Base-by-base conservation (phyloP, 139 green algal species). In the Mychonastes homosphaera region DNA sequence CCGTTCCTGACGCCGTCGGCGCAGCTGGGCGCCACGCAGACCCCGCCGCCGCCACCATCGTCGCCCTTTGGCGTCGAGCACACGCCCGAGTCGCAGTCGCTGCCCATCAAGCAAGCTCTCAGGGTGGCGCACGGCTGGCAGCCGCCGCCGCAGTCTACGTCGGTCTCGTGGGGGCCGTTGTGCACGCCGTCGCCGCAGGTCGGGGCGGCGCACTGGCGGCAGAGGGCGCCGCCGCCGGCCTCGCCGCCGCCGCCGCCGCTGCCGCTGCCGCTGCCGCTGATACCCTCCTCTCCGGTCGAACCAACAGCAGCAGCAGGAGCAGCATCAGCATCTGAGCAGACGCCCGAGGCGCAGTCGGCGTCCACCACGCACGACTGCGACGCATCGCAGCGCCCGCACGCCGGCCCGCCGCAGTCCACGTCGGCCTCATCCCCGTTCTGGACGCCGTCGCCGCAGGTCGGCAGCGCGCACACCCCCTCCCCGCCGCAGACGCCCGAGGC, bases 371-470 rank as follows among this genome's bases (percentile, higher is more conserved):
- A 16, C 47, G 34, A 7, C 7, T 35, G 19, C 12, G 6, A n/a
- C 41, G 24, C 9, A 28, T 8, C 41, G 9, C 5, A 7, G 19
- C 8, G 8, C 9, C 41, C 16, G 34, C 10, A 52, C 13, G 10
- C 15, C 24, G 45, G 8, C 21, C 45, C 45, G 12, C 45, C 45
- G 12, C 47, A 55, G 47, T 55, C 47, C 33, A 55, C 27, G 34
- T 55, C 47, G 47, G 47, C 34, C 15, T 55, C 45, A 52, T 27
- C 45, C 13, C 45, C 45, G 24, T 52, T 55, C 15, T 55, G 33
- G 47, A 55, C 12, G 5, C 47, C 47, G 12, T 55, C 47, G 15
- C 23, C 34, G 47, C 47, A 55, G 15, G 6, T 55, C 4, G 16
- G 6, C 5, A 6, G 41, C 41, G 24, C n/a, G n/a, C n/a, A 48